Evolutionary conservation across 2,329 filamentous ascomycete genomes (phyloP).

Genomic region (Hypomyces perniciosus): DNA sequence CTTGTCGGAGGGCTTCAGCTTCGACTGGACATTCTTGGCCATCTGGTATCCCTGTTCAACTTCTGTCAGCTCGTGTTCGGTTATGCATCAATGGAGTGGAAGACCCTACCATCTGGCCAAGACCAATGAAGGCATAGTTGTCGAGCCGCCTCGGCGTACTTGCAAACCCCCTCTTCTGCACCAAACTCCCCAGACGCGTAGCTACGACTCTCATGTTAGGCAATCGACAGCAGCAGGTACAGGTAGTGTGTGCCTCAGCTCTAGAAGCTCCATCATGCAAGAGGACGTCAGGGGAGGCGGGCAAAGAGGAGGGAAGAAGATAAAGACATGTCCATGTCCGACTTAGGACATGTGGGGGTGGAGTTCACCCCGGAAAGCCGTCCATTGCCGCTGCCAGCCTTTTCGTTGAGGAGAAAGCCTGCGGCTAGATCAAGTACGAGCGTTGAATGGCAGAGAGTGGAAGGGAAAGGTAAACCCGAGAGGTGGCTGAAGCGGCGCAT

Average conservation of each 20-base stretch:
- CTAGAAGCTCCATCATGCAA: background rate
- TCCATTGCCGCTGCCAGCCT: constrained; percentile 32
- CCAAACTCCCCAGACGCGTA: constrained; percentile 22
- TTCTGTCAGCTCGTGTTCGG: constrained; percentile 9
- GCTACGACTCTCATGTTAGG: constrained; percentile 17
- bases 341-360: constrained; percentile 13
- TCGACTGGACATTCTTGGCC: constrained; percentile 56
- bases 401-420: background rate
- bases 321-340: background rate
- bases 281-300: background rate
- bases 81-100: background rate
- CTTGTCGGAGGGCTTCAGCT: constrained; percentile 45
- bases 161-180: constrained; percentile 45
- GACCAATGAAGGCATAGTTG: constrained; percentile 53
- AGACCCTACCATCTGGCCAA: constrained; percentile 54
- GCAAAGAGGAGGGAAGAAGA: background rate
- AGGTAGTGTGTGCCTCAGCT: background rate
- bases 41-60: constrained; percentile 51
- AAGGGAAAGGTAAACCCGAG: background rate
- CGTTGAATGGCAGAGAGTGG: background rate
- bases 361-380: constrained; percentile 26
- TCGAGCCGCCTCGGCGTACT: constrained; percentile 42
- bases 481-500: background rate
- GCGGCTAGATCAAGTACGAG: background rate
- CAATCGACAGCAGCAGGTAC: background rate